These are phyloP conservation scores for Neurospora sp. DNA, from an alignment of 2,329 filamentous ascomycete species.

Conservation along the genomic window DNA sequence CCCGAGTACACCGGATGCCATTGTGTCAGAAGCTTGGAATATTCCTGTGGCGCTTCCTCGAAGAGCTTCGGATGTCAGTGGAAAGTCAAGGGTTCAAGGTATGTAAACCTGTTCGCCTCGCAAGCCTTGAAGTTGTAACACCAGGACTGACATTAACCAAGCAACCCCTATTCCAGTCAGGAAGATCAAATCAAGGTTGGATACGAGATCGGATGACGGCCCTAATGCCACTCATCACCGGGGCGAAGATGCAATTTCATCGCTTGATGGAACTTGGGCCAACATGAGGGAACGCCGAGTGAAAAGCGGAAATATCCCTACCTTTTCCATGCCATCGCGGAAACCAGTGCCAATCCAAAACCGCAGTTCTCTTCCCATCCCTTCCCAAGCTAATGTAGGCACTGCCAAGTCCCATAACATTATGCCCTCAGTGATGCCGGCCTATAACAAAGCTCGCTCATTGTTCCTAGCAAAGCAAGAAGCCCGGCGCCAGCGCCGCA, in stretches of 20 bases:
- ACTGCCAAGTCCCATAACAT: background rate
- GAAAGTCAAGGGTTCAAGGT: background rate
- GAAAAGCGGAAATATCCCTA: background rate
- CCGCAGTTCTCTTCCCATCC: background rate
- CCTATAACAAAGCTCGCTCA: constrained; percentile 6
- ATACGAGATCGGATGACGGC: background rate
- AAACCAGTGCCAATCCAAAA: background rate
- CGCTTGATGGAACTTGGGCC: background rate
- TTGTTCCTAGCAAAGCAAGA: constrained; percentile 25
- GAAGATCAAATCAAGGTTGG: background rate
- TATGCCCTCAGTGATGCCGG: background rate
- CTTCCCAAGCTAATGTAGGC: background rate
- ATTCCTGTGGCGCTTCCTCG: constrained; percentile 7
- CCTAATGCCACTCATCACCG: background rate
- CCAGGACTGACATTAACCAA: background rate
- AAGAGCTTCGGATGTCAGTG: background rate
- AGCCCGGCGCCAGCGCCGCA: constrained; percentile 31
- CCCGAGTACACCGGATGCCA: constrained; percentile 2
- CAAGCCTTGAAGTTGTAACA: background rate
- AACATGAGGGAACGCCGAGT: background rate
- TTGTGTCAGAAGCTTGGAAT: constrained; percentile 9
- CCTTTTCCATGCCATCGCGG: background rate
- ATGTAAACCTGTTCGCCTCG: background rate
- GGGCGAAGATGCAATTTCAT: background rate
- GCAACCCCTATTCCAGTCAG: background rate